phyloP scores from a whole-genome alignment of 2,329 filamentous ascomycete species.

The Colletotrichum limetticola region DNA sequence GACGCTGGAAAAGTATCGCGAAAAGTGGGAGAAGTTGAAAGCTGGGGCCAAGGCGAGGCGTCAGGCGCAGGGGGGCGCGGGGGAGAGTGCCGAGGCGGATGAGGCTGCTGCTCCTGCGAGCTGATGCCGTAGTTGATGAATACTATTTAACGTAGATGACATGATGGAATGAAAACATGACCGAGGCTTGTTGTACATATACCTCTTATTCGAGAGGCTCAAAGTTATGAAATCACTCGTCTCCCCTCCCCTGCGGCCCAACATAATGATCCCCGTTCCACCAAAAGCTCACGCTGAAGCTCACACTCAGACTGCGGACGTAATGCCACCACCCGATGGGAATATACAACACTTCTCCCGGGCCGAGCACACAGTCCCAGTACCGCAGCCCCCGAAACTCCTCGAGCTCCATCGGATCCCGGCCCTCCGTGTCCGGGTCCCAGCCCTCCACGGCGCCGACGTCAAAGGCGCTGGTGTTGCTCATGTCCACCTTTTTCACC shows the following conservation, averaged over 20 bases:
- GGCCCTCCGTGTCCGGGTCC: conserved; percentile 52
- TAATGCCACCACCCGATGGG: conserved; percentile 99
- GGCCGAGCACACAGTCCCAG: conserved; percentile 80
- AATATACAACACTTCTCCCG: conserved; percentile 89
- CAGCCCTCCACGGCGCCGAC: conserved; percentile 75
- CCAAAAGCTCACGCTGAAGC: conserved; percentile 98
- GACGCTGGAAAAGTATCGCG: conserved; percentile 67
- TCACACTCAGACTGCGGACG: conserved; percentile 83
- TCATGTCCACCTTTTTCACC: conserved; percentile 78
- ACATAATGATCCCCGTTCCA: conserved; percentile 66
- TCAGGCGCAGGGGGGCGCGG: conserved; percentile 52
- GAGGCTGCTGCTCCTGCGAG: not conserved
- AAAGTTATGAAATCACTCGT: not conserved
- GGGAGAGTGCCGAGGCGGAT: conserved; percentile 48
- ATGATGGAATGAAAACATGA: not conserved
- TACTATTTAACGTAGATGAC: not conserved
- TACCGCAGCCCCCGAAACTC: conserved; percentile 71
- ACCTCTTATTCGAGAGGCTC: not conserved
- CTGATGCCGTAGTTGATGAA: not conserved
- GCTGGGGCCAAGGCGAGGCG: conserved; percentile 68
- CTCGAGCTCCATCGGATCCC: conserved; percentile 49
- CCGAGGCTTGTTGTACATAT: not conserved
- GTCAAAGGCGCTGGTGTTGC: conserved; percentile 86
- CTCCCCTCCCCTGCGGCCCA: not conserved
- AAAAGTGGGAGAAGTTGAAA: conserved; percentile 71